Base-by-base conservation (phyloP, 2,329 filamentous ascomycete species). In the Curvularia sp. region DNA sequence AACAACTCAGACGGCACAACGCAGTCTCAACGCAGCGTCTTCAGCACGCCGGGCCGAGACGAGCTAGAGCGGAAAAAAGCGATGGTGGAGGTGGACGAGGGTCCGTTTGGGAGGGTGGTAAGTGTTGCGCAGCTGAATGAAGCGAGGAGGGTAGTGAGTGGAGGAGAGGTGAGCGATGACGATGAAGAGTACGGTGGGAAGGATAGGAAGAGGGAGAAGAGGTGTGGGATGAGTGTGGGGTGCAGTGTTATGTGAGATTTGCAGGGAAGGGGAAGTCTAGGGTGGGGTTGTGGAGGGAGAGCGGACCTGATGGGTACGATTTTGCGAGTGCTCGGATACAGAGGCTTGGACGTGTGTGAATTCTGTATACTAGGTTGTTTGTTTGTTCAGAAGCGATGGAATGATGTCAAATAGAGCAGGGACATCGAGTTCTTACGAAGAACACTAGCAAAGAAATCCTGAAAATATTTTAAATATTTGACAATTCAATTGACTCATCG, bases 21-120 rank as follows among this genome's bases (percentile, higher is more conserved):
- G 10, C 31, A 33, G 2, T 58, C 55, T 12, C 58, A 55, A 13
- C 57, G 55, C 22, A 61, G 53, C 10, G 57, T 71, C 13, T 72
- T 74, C 53, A 62, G 60, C 3, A 74, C 69, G n/a, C 69, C 67
- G 0, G 71, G 71, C 2, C 49, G 71, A n/a, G 71, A 74, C n/a
- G 71, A 74, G 50, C 38, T 73, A 41, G 71, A 74, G 55, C 55
- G 71, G n/a, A 73, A 73, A 50, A 71, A 67, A 42, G 55, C 60
- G 18, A 26, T 68, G 12, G 55, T 73, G 3, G 66, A 65, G 30
- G 49, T 31, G 10, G 68, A 70, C n/a, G 64, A 72, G 8, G 69
- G 69, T 0, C 68, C 68, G 13, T 72, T 73, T 57, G 65, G 62
- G 0, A 30, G 31, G 15, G 68, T 47, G 15, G 58, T 39, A 10